Percentiles rank a stretch among this genome's conserved stretches.
Conservation (phyloP, 305 asterid species). For the Fraxinus sp. region DNA sequence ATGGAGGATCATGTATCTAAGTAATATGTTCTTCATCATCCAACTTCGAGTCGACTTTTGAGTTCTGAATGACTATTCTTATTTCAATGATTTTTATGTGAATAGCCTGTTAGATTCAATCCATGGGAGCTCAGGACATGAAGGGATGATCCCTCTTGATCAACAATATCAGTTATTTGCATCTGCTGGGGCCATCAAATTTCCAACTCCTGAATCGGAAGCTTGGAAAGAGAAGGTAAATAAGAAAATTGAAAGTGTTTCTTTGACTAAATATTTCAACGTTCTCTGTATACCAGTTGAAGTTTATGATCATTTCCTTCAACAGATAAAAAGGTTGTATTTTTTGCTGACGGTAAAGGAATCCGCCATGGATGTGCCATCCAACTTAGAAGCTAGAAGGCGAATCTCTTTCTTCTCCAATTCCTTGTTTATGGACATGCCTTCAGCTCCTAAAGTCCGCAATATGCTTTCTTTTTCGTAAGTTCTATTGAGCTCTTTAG, state of each 20-base stretch:
- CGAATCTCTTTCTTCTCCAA: conserved; percentile 97
- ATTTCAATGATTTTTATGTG: conserved; percentile 25
- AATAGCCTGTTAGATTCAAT: conserved; percentile 83
- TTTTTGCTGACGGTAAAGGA: conserved; percentile 95
- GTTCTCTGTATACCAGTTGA: conserved; percentile 15
- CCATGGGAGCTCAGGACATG: conserved; percentile 79
- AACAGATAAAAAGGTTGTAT: conserved; percentile 92
- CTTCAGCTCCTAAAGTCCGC: conserved; percentile 97
- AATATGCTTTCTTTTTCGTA: conserved; percentile 98
- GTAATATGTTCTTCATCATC: conserved; percentile 40
- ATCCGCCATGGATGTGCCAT: conserved; percentile 99
- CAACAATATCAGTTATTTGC: conserved; percentile 98
- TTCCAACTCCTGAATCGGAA: conserved; percentile 86
- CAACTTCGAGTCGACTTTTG: conserved; percentile 19
- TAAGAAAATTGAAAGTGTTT: conserved; percentile 15
- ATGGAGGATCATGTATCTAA: conserved; percentile 84
- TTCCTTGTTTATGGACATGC: conserved; percentile 99
- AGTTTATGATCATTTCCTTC: conserved; percentile 24
- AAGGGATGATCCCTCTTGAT: conserved; percentile 80
- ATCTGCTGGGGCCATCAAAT: conserved; percentile 93
- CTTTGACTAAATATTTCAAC: neutral
- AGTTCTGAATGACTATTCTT: conserved; percentile 23
- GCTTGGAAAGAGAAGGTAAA: conserved; percentile 99
- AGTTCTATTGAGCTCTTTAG: conserved; percentile 36
- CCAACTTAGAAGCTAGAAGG: conserved; percentile 97